Evolutionary conservation across 1,284 basidiomycete species (phyloP), one percentile per base, ranked within the genome.

Genomic region (Athelia sp.): DNA sequence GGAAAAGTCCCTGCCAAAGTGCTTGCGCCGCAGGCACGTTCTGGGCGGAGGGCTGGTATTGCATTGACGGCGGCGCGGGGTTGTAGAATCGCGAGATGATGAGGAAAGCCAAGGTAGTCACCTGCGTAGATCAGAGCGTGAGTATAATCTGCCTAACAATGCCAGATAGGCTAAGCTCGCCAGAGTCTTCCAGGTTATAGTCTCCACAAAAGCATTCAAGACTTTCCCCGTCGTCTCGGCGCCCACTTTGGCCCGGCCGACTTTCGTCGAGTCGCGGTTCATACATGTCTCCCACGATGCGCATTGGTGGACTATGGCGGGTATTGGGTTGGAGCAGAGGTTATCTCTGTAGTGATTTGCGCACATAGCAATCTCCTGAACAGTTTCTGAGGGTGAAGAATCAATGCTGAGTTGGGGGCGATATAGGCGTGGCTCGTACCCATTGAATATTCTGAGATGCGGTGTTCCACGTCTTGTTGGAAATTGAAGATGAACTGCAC

Each of bases 141-240:
- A 93, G 69, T 26, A 90, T 90, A 53, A 83, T 82, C 59, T 93
- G 65, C 13, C 86, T 83, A 69, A 93, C 93, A 23, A 77, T 74
- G 38, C 47, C 34, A 36, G 22, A 19, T 18, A 22, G 21, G 52
- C n/a, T n/a, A n/a, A n/a, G 70, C 84, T 67, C 55, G 90, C 92
- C 71, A 98, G 75, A 15, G 93, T 95, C 72, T 96, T 97, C 92
- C 93, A 98, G 66, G 87, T 94, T 64, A 98, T 95, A 38, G 90
- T 87, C 63, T 98, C 96, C 24, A 98, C 90, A 64, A 99, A 99
- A 8, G 91, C 85, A 66, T 98, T 97, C 58, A 98, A 84, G 34
- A 98, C 90, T 59, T 97, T 95, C 45, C 93, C 96, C 65, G 98
- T 87, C 45, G 96, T 85, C 72, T 98, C 93, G 48, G 96, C 94